Conservation (phyloP, 2,329 filamentous ascomycete species). For the Alternaria novae-zelandiae region DNA sequence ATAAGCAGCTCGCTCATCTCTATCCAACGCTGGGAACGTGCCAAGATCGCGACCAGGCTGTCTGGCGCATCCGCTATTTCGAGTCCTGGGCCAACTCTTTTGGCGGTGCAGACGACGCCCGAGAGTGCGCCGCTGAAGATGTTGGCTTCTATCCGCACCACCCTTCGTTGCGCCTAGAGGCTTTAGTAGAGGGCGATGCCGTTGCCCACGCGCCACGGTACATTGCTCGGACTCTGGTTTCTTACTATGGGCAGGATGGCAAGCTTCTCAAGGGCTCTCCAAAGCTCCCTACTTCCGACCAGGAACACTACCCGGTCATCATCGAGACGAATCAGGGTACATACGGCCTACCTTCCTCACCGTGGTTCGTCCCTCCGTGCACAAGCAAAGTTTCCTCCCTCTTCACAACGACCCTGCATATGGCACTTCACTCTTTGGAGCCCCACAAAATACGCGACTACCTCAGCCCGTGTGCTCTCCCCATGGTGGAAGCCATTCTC, state of each 20-base stretch:
- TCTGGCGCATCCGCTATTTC: slow-evolving; percentile 24
- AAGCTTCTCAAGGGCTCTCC: slow-evolving; percentile 20
- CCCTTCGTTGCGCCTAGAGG: background rate
- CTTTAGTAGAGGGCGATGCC: background rate
- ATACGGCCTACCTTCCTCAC: slow-evolving; percentile 20
- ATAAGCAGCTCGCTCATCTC: slow-evolving; percentile 6
- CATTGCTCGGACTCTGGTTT: slow-evolving; percentile 25
- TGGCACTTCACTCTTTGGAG: slow-evolving; percentile 10
- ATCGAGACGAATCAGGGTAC: slow-evolving; percentile 25
- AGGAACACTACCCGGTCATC: slow-evolving; percentile 18
- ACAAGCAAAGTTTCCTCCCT: slow-evolving; percentile 21
- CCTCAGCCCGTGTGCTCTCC: background rate
- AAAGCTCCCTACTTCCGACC: slow-evolving; percentile 2
- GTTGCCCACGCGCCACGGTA: slow-evolving; percentile 10
- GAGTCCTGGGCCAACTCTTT: slow-evolving; percentile 22
- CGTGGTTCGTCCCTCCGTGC: slow-evolving; percentile 24
- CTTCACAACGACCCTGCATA: slow-evolving; percentile 18
- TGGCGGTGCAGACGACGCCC: background rate
- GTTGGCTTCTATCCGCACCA: slow-evolving; percentile 20
- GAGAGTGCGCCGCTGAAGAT: background rate
- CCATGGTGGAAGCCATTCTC: slow-evolving; percentile 19
- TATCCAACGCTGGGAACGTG: slow-evolving; percentile 5
- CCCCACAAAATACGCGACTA: background rate
- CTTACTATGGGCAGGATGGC: slow-evolving; percentile 32
- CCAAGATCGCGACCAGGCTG: slow-evolving; percentile 17